A percentile compares a stretch with the other conserved stretches of the same genome.
phyloP scores from a whole-genome alignment of 805 yeast species.

The Kodamaea jinghongensis region DNA sequence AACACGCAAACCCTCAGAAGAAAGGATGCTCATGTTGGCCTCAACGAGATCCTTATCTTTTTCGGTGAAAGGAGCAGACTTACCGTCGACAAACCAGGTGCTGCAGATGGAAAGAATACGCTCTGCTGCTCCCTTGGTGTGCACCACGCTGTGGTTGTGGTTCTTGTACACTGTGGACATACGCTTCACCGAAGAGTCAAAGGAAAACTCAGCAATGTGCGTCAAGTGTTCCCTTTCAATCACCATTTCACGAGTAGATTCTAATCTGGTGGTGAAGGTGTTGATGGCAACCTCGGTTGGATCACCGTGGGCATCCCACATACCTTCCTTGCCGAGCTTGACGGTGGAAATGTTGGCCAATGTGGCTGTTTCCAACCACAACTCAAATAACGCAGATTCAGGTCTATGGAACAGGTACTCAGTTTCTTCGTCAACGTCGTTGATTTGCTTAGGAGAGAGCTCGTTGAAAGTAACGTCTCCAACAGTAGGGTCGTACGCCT shows the following conservation, averaged over 20 bases:
- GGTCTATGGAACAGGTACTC: slow-evolving; percentile 34
- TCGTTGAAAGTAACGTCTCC: slow-evolving; percentile 37
- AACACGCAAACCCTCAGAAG: slow-evolving; percentile 31
- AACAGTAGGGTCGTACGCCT: slow-evolving; percentile 37
- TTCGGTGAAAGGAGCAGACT: slow-evolving; percentile 17
- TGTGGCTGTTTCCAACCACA: slow-evolving; percentile 34
- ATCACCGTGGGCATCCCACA: slow-evolving; percentile 40
- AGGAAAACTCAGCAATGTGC: slow-evolving; percentile 29
- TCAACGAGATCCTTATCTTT: slow-evolving; percentile 20
- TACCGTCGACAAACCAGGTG: slow-evolving; percentile 17
- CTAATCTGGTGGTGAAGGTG: slow-evolving; percentile 29
- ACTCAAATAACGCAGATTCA: slow-evolving; percentile 17
- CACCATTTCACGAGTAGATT: slow-evolving; percentile 19
- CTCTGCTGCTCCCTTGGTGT: slow-evolving; percentile 36
- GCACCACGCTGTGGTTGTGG: slow-evolving; percentile 10
- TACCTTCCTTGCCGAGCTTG: slow-evolving; percentile 27
- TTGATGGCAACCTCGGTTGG: slow-evolving; percentile 37
- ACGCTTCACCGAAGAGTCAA: slow-evolving; percentile 32
- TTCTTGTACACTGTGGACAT: slow-evolving; percentile 27
- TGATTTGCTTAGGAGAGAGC: slow-evolving; percentile 27
- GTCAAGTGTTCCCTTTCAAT: slow-evolving; percentile 14
- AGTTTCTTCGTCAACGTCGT: slow-evolving; percentile 33
- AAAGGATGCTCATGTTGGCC: slow-evolving; percentile 25
- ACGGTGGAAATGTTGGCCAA: slow-evolving; percentile 43
- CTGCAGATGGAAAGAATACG: slow-evolving; percentile 24